Evolutionary conservation across 768 basidiomycete genomes (phyloP).

Genomic region (Boletus rufocinnamomeus): DNA sequence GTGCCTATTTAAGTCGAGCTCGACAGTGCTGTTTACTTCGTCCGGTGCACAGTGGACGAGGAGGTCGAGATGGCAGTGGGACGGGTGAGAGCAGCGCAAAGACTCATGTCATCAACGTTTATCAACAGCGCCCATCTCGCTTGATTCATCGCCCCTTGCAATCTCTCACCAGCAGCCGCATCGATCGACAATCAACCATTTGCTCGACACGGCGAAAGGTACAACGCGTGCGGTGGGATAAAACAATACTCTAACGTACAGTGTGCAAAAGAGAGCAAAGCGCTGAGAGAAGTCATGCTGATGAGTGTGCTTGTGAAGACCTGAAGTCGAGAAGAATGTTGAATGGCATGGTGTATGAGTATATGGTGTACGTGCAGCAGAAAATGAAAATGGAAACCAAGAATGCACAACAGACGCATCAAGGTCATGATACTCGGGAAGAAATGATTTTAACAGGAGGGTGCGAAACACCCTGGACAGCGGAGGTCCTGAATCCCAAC

Average conservation of each 20-base stretch:
- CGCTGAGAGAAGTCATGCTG: slow-evolving; percentile 27
- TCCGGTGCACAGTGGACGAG: neutral
- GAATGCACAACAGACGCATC: slow-evolving; percentile 24
- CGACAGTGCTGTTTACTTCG: too few species aligned
- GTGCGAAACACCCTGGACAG: slow-evolving; percentile 57
- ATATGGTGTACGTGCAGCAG: slow-evolving; percentile 34
- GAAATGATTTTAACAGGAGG: slow-evolving; percentile 55
- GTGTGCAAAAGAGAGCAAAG: slow-evolving; percentile 38
- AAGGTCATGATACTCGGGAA: slow-evolving; percentile 31
- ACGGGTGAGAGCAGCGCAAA: neutral
- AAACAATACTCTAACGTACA: slow-evolving; percentile 47
- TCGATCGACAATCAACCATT: slow-evolving; percentile 3
- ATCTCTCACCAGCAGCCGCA: slow-evolving; percentile 1
- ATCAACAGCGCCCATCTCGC: slow-evolving; percentile 29
- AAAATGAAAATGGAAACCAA: slow-evolving; percentile 32
- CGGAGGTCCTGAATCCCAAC: slow-evolving; percentile 88
- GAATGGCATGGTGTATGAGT: slow-evolving; percentile 38
- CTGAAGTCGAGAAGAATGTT: slow-evolving; percentile 26
- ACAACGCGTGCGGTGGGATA: slow-evolving; percentile 21
- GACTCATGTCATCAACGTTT: slow-evolving; percentile 6
- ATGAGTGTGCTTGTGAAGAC: slow-evolving; percentile 33
- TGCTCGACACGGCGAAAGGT: slow-evolving; percentile 1
- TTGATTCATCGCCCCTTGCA: slow-evolving; percentile 5
- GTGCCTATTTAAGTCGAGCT: neutral
- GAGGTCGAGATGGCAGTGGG: slow-evolving; percentile 1